These are phyloP conservation scores for Pichia thaimueangensis DNA, from an alignment of 805 yeast species.

Conservation along the genomic window DNA sequence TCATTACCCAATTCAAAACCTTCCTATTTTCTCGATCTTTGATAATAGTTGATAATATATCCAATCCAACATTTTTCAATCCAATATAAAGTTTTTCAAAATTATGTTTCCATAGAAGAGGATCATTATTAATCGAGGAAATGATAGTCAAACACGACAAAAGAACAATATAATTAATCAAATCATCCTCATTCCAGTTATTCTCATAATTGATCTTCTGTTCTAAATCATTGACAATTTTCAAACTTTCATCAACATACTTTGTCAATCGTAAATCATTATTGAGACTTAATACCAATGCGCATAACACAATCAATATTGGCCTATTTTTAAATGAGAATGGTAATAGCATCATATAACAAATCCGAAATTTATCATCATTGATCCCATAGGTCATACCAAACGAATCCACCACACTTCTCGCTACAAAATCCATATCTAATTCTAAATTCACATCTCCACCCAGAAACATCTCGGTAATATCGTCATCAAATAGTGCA, in stretches of 20 bases:
- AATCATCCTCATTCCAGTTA: conserved; percentile 7
- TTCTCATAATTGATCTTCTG: neutral
- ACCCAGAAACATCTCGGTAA: no score
- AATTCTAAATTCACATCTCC: neutral
- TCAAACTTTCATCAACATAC: conserved; percentile 11
- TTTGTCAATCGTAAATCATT: conserved; percentile 6
- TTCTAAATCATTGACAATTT: conserved; percentile 3
- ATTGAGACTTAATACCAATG: conserved; percentile 12
- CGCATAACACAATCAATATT: conserved; percentile 14
- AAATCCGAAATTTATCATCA: conserved; percentile 3
- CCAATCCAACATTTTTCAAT: conserved; percentile 15
- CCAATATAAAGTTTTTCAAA: conserved; percentile 16
- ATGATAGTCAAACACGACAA: conserved; percentile 17
- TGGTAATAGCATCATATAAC: neutral
- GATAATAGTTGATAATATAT: conserved; percentile 9
- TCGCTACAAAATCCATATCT: conserved; percentile 10
- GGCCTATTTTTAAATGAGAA: conserved; percentile 11
- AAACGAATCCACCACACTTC: conserved; percentile 9
- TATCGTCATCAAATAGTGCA: no score
- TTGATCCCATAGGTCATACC: neutral
- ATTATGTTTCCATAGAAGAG: conserved; percentile 17
- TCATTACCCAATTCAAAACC: conserved; percentile 16
- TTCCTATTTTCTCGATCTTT: conserved; percentile 7
- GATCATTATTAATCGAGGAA: conserved; percentile 18
- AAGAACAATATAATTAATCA: conserved; percentile 14